Evolutionary conservation across 768 basidiomycete species (phyloP), one percentile per base, ranked within the genome.

Genomic region (Tylopilus cervinicoccineus): DNA sequence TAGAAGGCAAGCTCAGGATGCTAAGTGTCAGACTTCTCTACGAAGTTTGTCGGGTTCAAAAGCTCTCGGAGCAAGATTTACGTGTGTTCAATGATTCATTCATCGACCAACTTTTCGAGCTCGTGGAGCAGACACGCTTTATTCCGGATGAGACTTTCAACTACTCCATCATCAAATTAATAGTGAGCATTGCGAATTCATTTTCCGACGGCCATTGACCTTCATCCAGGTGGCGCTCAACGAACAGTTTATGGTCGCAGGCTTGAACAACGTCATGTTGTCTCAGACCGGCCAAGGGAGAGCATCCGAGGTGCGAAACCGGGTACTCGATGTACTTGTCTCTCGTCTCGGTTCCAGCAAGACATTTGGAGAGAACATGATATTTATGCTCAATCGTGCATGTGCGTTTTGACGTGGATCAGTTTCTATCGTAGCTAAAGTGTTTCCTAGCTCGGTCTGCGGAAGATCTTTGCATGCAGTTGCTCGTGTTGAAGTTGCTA

Each of bases 291-390:
- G 59, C 53, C 52, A 60, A 45, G 45, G 54, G 61, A 56, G 67
- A 59, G 43, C 55, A n/a, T 57, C 65, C 6, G 77, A 81, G 45
- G 66, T 68, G 14, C 73, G 77, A 49, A 99, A 99, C 63, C 77
- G 91, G 20, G 84, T 99, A 2, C 67, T 98, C 43, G 75, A 81
- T 19, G 83, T 95, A 0, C 74, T 99, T 20, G 86, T 90, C 74
- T 75, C 86, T n/a, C 81, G 93, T 17, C 68, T 90, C 23, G 84
- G 87, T 4, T 81, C 81, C n/a, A 89, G 84, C 68, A 90, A 89
- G 72, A 96, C 96, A 1, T 96, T 99, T 61, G 93, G 94, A 4
- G 94, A 93, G 71, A 99, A 98, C 64, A 81, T 99, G 77, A 97
- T 99, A 48, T 99, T 97, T 68, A 99, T 99, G 88, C 73, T 99